A percentile compares a stretch with the other conserved stretches of the same genome.
Evolutionary conservation across 805 yeast genomes (phyloP).

Genomic region (Candida ulmi): DNA sequence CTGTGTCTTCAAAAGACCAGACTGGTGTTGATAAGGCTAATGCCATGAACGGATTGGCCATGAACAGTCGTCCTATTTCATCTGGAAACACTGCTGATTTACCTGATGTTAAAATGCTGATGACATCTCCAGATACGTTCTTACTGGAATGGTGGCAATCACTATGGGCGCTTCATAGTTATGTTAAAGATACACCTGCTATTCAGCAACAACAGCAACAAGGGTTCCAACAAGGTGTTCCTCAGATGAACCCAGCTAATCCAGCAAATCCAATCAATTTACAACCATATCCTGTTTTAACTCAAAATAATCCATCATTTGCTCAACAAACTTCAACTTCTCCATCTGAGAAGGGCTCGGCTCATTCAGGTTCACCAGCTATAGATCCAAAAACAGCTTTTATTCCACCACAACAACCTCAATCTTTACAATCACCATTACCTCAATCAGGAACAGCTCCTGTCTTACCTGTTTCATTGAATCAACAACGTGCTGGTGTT

Average conservation of each 20-base stretch:
- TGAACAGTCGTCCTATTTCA: background rate
- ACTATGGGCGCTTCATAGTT: conserved; percentile 43
- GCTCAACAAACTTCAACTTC: background rate
- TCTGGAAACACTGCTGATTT: conserved; percentile 14
- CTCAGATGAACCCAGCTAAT: too few species aligned
- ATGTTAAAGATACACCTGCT: conserved; percentile 31
- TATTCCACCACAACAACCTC: conserved; percentile 4
- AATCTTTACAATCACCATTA: conserved; percentile 18
- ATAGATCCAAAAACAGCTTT: conserved; percentile 2
- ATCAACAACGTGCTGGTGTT: too few species aligned
- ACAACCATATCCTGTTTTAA: background rate
- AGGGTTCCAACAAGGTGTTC: background rate
- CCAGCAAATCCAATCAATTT: too few species aligned
- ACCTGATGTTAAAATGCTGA: conserved; percentile 33
- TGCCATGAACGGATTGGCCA: background rate
- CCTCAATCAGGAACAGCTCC: conserved; percentile 11
- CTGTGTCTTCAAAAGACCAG: conserved; percentile 21
- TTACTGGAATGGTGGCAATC: conserved; percentile 54
- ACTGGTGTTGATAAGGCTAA: conserved; percentile 4
- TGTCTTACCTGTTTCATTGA: too few species aligned
- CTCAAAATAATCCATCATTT: background rate
- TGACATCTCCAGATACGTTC: conserved; percentile 40
- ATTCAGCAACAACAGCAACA: conserved; percentile 8
- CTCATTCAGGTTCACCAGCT: conserved; percentile 17
- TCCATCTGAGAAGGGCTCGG: conserved; percentile 10